Evolutionary conservation across 83 land plant species (phyloP), one percentile per base, ranked within the genome.

Genomic region (Larix sibirica): DNA sequence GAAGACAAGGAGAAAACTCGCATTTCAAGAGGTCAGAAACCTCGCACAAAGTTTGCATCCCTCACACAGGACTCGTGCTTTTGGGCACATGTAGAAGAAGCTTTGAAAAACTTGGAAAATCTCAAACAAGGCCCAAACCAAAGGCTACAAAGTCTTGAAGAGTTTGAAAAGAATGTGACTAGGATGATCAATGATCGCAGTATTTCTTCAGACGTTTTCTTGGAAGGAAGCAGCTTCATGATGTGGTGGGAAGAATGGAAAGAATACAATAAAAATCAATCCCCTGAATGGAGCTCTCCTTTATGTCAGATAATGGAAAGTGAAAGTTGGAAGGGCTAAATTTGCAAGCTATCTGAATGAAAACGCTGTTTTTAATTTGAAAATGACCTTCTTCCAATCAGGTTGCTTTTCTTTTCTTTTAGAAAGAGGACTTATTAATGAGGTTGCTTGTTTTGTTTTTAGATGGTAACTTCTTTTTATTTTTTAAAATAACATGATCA

Each of bases 61-160:
- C 66, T 85, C 77, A 92, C 92, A 0, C 85, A 90, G 58, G 94
- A 92, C 56, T 83, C 94, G 2, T 92, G 94, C 81, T 92, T 92
- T 63, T 92, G 92, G 94, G 94, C 92, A 1, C 79, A 78, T 44
- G 81, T 92, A 54, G 92, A 92, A 78, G 92, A 90, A 77, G 90
- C 92, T 1, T 86, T 42, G 38, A 90, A 88, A 70, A 78, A 62
- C 79, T 5, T 87, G 9, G 73, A 79, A 63, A 60, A 26, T 6
- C 70, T 68, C 54, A 77, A 64, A 62, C 54, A 50, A 14, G 90
- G 82, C 79, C 58, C 7, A 21, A 12, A 2, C 0, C 26, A 31
- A 76, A 77, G 79, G 24, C 42, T 86, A 67, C 63, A 75, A 4
- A 33, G n/a, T 33, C 38, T 68, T 68, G 6, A 31, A 68, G 18